Base-by-base conservation (phyloP, 805 yeast species). In the Sugiyamaella smithiae region DNA sequence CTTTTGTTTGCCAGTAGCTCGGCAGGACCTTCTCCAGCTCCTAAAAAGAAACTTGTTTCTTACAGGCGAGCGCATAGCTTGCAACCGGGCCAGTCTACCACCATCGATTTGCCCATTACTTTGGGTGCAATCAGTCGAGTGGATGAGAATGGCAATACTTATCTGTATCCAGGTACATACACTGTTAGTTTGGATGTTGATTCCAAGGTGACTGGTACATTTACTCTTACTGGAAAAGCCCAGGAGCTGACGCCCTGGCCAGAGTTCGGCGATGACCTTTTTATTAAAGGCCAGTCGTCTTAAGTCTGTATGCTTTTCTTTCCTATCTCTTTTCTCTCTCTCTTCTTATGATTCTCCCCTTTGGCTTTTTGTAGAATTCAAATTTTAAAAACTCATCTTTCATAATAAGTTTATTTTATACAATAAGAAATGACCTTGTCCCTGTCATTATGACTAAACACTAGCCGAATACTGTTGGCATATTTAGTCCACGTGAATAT, bases 1-100 rank as follows among this genome's bases (percentile, higher is more conserved):
- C 19, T 50, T 33, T 20, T 50, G 29, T 50, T 46, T 28, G 44
- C 29, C 26, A 28, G 16, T 11, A 19, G 45, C 14, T 14, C 22
- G 9, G 48, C 45, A 7, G 53, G 53, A 8, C 53, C 53, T 5
- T 19, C 43, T 28, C 53, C 53, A 16, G 19, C 19, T 4, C 53
- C 53, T 1, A 23, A 17, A 11, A 50, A 50, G 43, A 33, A 31
- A 16, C 29, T 50, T 4, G 40, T 46, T n/a, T 36, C 44, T 7
- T 50, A 47, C 43, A 25, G 17, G 12, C 33, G 53, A 16, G 48
- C 20, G 4, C 42, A 33, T 20, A 23, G 23, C 3, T 26, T 50
- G 22, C 11, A 17, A 9, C 50, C 53, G 6, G 48, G 50, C 12
- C 29, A 43, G 17, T 24, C 46, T 6, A 16, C 31, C 9, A 32